These are phyloP conservation scores for Ganoderma multipileum DNA, from an alignment of 1,284 basidiomycete genomes.

Conservation along the genomic window DNA sequence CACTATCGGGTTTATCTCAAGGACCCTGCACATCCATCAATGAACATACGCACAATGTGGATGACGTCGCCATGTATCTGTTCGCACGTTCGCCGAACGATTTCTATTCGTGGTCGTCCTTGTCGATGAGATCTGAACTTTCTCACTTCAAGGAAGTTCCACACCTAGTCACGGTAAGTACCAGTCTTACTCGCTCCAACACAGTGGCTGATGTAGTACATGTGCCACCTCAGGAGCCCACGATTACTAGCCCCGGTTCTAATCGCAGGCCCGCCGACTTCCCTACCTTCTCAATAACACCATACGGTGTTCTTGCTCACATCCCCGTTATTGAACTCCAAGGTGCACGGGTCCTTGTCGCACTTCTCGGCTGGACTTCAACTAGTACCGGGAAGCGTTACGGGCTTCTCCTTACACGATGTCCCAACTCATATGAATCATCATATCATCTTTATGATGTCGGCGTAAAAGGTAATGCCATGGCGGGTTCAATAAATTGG, in stretches of 20 bases:
- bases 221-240: neutral
- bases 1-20: no score
- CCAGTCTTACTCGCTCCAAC: neutral
- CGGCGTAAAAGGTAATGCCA: neutral
- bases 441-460: neutral
- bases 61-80: neutral
- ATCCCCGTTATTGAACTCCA: neutral
- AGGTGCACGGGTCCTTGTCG: neutral
- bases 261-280: neutral
- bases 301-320: neutral
- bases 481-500: neutral
- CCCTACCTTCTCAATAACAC: neutral
- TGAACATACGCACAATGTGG: neutral
- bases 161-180: neutral
- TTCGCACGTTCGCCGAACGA: neutral
- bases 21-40: no score
- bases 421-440: neutral
- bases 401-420: neutral
- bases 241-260: neutral
- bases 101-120: neutral
- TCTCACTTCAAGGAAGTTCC: neutral
- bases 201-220: neutral
- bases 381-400: no score
- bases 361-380: neutral
- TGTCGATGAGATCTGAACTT: neutral